A percentile compares a stretch with the other conserved stretches of the same genome.
These are phyloP conservation scores for Rhodotorula glutinis DNA, from an alignment of 1,284 basidiomycete genomes.

Conservation along the genomic window DNA sequence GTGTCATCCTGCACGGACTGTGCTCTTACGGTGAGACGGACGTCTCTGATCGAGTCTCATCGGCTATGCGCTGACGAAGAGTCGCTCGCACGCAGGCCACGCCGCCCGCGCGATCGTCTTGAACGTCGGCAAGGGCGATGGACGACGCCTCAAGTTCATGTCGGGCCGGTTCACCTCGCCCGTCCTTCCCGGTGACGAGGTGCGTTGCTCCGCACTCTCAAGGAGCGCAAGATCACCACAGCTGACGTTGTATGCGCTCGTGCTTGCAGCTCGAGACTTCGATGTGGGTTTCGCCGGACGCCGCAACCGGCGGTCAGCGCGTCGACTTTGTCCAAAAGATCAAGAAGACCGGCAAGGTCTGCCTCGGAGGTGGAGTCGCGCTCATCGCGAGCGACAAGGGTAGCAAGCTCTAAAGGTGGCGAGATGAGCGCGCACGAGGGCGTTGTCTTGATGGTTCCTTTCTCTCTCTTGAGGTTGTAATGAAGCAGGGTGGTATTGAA, in stretches of 20 bases:
- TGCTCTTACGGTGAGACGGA: conserved; percentile 17
- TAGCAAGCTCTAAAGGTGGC: conserved; percentile 35
- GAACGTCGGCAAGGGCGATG: conserved; percentile 60
- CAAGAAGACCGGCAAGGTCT: conserved; percentile 64
- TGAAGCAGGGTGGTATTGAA: too few species aligned
- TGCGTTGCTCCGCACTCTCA: background rate
- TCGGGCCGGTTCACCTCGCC: conserved; percentile 67
- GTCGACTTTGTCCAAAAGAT: conserved; percentile 70
- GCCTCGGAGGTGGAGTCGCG: conserved; percentile 42
- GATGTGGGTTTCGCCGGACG: conserved; percentile 68
- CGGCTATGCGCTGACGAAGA: background rate
- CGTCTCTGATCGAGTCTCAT: background rate
- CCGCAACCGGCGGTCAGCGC: conserved; percentile 64
- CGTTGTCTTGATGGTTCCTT: too few species aligned
- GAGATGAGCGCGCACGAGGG: too few species aligned
- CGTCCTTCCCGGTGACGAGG: conserved; percentile 38
- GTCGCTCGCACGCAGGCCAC: conserved; percentile 54
- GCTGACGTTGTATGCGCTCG: too few species aligned
- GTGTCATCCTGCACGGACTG: conserved; percentile 71
- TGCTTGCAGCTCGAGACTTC: conserved; percentile 60
- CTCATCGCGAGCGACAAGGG: conserved; percentile 24
- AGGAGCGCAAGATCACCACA: too few species aligned
- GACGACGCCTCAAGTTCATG: conserved; percentile 62
- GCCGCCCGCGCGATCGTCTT: conserved; percentile 68
- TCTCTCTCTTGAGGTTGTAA: too few species aligned